Conservation (phyloP, 176 grass and related monocot genomes). For the Ensete glaucum region DNA sequence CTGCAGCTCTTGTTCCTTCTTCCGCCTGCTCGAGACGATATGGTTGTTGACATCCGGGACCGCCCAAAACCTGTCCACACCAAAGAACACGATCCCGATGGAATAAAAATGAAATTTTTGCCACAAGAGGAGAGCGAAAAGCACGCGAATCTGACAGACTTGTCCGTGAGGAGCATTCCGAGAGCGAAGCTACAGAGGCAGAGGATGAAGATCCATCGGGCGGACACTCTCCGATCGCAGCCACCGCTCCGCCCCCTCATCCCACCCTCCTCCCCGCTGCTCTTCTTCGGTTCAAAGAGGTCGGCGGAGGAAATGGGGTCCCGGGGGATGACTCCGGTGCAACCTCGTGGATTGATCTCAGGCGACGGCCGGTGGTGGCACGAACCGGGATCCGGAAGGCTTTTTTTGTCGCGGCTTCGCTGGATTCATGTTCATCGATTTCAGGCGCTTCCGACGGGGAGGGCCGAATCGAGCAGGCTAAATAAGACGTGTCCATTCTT, state of each 20-base stretch:
- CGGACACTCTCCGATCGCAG: constrained; percentile 40
- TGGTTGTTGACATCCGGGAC: constrained; percentile 47
- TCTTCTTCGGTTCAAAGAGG: not conserved
- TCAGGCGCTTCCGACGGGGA: not conserved
- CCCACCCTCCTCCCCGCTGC: not conserved
- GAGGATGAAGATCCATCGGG: constrained; percentile 52
- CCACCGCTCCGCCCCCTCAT: constrained; percentile 7
- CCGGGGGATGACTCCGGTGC: not conserved
- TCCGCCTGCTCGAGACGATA: constrained; percentile 44
- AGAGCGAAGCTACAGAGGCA: constrained; percentile 71
- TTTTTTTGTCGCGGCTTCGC: not conserved
- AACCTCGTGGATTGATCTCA: not conserved
- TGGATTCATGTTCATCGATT: not conserved
- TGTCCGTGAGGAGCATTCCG: constrained; percentile 78
- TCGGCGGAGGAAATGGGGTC: not conserved
- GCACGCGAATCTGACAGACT: constrained; percentile 25
- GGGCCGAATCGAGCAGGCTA: not conserved
- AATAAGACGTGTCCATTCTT: not conserved
- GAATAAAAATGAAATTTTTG: constrained; percentile 14
- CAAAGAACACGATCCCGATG: constrained; percentile 18
- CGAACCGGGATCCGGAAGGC: not conserved
- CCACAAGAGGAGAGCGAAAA: not conserved
- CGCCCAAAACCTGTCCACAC: constrained; percentile 48
- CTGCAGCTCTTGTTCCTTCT: constrained; percentile 57
- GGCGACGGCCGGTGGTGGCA: not conserved